Evolutionary conservation across 2,329 filamentous ascomycete genomes (phyloP), one percentile per base, ranked within the genome.

Genomic region (Cladophialophora chaetospira): DNA sequence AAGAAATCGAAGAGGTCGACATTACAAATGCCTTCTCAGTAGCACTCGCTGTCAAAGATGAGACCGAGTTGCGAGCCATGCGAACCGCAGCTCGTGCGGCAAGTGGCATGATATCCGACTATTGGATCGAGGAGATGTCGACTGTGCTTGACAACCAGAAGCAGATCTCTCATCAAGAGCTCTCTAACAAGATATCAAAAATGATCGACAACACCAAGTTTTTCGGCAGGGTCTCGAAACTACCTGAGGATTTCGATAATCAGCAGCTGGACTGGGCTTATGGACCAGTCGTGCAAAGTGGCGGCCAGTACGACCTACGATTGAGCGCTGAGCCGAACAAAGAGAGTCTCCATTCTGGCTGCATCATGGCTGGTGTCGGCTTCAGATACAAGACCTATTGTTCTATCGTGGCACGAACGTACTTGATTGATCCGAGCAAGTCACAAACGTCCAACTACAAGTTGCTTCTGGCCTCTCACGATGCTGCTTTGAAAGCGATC

Each of bases 61-160:
- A 97, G 73, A 88, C 87, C 68, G 94, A 99, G 75, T 80, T 99
- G 82, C 89, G 93, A 64, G 88, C 90, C 9, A 97, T 99, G 82
- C 87, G 95, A 69, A 95, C 93, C 65, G 91, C 93, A 3, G 94
- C 94, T 53, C 89, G 94, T 70, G 93, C 94, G 44, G 97, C 92
- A 66, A 93, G 95, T 64, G 92, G 91, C 57, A 79, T 97, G 58
- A 95, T 97, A 87, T 91, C 91, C 48, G 91, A 93, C 58, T 99
- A 94, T 74, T 97, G 97, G 72, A 87, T 99, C 64, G 94, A 99
- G 70, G 92, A 97, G 72, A 97, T 99, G 92, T 96, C 93, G 48
- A 88, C 89, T 66, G 88, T 97, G 50, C 84, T 99, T 58, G 94
- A 99, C 69, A 88, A 92, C 65, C 95, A 97, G 73, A 97, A 96